Base-by-base conservation (phyloP, 306 rosid genomes). In the Fagus sylvatica region DNA sequence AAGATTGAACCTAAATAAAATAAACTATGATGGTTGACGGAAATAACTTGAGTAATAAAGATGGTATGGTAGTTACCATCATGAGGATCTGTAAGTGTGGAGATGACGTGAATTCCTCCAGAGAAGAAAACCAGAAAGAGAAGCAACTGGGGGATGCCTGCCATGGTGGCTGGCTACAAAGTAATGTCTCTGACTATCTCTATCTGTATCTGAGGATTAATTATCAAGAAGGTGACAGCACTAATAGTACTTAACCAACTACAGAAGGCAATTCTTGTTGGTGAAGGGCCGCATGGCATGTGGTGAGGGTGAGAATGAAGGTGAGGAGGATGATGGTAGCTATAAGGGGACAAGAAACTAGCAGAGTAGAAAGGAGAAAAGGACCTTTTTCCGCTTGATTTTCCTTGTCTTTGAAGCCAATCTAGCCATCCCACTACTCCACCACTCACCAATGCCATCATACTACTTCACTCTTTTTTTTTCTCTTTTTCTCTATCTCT, bases 401-500 rank as follows among this genome's bases (percentile, higher is more conserved):
- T 87, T 60, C 64, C 90, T 82, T 87, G 77, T 87, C 87, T 84
- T 87, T 74, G 83, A 87, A 87, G 90, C 78, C 82, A 87, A 82
- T 79, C 73, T 1, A 76, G 72, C 71, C 17, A 56, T 81, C 76
- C 51, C 82, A 65, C 74, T 71, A 66, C 51, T 40, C 33, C 48
- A 6, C 69, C 3, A 4, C 13, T 80, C 53, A 42, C 7, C 68
- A 76, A 76, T 73, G 75, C 80, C 67, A 83, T 79, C 80, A 80
- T 77, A 0, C 42, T 19, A 56, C 32, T n/a, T 73, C 19, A 15
- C 54, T 46, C 81, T 49, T 78, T 85, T 22, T 22, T 22, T 22
- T 22, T 22, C 28, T 22, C 28, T 22, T 22, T 22, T 22, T 22
- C 28, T 22, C 28, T 22, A 22, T 22, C 28, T 42, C 57, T 17